These are phyloP conservation scores for Silene coronaria DNA, from an alignment of 179 eudicot genomes.

Conservation along the genomic window DNA sequence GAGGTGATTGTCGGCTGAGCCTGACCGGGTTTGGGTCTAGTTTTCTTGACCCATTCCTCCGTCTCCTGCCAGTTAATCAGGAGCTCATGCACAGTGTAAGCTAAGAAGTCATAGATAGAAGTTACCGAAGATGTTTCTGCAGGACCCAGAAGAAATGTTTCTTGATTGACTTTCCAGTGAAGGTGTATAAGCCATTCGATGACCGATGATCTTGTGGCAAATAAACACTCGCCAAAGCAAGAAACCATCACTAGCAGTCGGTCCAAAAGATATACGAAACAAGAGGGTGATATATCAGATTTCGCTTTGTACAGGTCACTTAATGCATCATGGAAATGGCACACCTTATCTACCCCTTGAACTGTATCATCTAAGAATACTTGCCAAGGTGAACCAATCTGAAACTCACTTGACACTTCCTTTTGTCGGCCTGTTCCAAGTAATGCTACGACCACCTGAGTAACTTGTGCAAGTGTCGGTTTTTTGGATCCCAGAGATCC, in stretches of 20 bases:
- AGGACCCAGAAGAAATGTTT: neutral
- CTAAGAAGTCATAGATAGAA: slow-evolving; percentile 24
- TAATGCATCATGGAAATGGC: slow-evolving; percentile 36
- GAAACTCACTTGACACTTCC: slow-evolving; percentile 21
- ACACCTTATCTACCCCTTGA: too few relatives aligned
- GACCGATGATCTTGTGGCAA: slow-evolving; percentile 41
- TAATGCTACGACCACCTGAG: slow-evolving; percentile 35
- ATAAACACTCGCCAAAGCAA: slow-evolving; percentile 28
- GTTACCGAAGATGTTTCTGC: neutral
- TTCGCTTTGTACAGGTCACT: slow-evolving; percentile 28
- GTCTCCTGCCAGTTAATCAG: slow-evolving; percentile 24
- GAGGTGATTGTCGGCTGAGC: slow-evolving; percentile 3
- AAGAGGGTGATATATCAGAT: slow-evolving; percentile 37
- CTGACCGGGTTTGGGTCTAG: neutral
- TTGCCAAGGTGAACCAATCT: slow-evolving; percentile 26
- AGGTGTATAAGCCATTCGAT: slow-evolving; percentile 36
- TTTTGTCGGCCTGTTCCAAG: slow-evolving; percentile 37
- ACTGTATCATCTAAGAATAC: slow-evolving; percentile 27
- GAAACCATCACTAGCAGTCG: slow-evolving; percentile 34
- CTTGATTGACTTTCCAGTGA: slow-evolving; percentile 17
- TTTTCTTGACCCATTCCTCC: slow-evolving; percentile 35
- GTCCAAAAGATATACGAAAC: slow-evolving; percentile 54
- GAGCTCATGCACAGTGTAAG: slow-evolving; percentile 21
- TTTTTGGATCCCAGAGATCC: neutral
- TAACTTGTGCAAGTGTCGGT: slow-evolving; percentile 40